Evolutionary conservation across 2,329 filamentous ascomycete species (phyloP), one percentile per base, ranked within the genome.

Genomic region (Chalaropsis thielavioides): DNA sequence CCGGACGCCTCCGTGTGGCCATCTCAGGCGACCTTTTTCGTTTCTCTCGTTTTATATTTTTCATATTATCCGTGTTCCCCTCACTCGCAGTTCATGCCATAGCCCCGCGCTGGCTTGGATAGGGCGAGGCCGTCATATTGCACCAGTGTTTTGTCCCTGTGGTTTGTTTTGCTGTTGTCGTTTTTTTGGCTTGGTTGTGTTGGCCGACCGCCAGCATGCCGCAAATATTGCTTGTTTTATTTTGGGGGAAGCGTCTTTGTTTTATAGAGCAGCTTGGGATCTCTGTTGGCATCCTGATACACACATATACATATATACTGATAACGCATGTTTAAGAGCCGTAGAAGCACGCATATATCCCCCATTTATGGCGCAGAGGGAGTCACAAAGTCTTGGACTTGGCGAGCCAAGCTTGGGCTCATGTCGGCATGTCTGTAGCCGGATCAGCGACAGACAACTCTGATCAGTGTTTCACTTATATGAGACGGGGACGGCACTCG

Each of bases 31-130:
- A 11, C 13, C 4, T 65, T 60, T 17, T 56, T 35, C 13, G 41
- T 62, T 40, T 56, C 19, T 56, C 51, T 44, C 63, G 43, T 46
- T 46, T 51, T 54, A 22, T 51, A 59, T 27, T 24, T 59, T 35
- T 60, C 22, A 22, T 24, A 11, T 60, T 63, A 31, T 46, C 19
- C 24, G 44, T 19, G 40, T 62, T 31, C 40, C n/a, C 38, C 17
- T 62, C 51, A 38, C 31, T 43, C 35, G n/a, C 49, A 38, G 24
- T 44, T 27, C 35, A 59, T 38, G 27, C 15, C 51, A 15, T 27
- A 56, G 41, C 41, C 41, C 22, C 24, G 7, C 27, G 24, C 51
- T 17, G 15, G 13, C 22, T 22, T n/a, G 44, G 22, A 62, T 19
- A 58, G 11, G 22, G 27, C 8, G 27, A 44, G 54, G 46, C 38